A percentile compares a stretch with the other conserved stretches of the same genome.
phyloP scores from a whole-genome alignment of 2,329 filamentous ascomycete genomes.

The Neocatenulostroma microsporum region DNA sequence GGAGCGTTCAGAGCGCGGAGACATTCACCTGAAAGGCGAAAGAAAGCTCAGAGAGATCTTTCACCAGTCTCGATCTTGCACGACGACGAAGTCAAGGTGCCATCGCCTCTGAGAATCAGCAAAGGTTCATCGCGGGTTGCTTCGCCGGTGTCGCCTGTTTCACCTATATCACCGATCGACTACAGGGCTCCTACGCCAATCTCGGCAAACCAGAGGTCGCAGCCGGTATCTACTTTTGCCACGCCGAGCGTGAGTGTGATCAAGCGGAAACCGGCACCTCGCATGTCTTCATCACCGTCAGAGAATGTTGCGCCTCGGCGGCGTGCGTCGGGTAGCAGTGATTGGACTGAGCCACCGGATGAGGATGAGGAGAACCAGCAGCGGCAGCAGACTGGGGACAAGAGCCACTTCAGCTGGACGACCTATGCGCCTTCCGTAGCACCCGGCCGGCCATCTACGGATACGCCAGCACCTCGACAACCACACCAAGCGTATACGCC shows the following conservation, averaged over 20 bases:
- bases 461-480: slow-evolving; percentile 10
- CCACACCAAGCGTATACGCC: slow-evolving; percentile 1
- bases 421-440: slow-evolving; percentile 22
- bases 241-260: slow-evolving; percentile 7
- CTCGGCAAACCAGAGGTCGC: slow-evolving; percentile 4
- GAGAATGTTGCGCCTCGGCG: slow-evolving; percentile 19
- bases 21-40: slow-evolving; percentile 10
- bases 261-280: slow-evolving; percentile 20
- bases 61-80: slow-evolving; percentile 18
- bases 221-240: neutral
- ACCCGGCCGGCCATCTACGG: slow-evolving; percentile 15
- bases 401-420: slow-evolving; percentile 30
- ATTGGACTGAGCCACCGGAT: slow-evolving; percentile 8
- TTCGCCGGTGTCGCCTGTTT: slow-evolving; percentile 15
- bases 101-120: slow-evolving; percentile 5
- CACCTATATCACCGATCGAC: slow-evolving; percentile 18
- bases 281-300: slow-evolving; percentile 9
- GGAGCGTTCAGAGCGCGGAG: slow-evolving; percentile 12
- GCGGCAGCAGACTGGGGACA: slow-evolving; percentile 3
- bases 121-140: too few species aligned
- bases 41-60: slow-evolving; percentile 9
- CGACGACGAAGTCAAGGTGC: slow-evolving; percentile 16
- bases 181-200: too few species aligned
- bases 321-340: slow-evolving; percentile 12
- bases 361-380: slow-evolving; percentile 3